Evolutionary conservation across 345 rosid species (phyloP), one percentile per base, ranked within the genome.

Genomic region (Citrus cavaleriei): DNA sequence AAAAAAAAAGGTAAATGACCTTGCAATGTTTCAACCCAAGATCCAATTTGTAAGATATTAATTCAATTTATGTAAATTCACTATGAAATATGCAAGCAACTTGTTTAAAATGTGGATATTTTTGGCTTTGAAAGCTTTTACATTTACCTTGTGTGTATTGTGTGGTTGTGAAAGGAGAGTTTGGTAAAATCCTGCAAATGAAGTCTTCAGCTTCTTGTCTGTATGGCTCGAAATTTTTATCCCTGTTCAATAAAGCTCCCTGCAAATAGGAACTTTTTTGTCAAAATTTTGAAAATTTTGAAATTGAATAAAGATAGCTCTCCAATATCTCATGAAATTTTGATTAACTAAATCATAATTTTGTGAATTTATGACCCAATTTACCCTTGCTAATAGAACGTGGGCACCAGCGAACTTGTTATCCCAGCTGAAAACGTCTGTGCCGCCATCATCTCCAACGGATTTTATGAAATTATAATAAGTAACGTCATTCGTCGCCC

Each of bases 401-500:
- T 90, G 86, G 75, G 93, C 97, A 22, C 98, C 98, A 8, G 97
- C 97, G 75, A 87, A 88, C 75, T 95, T 93, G 76, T 95, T 91
- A 87, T 95, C 98, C 98, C 98, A 95, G 84, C 98, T 93, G 83
- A 95, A 95, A 28, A 91, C 70, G 77, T 95, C 97, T 2, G 97
- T 91, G 30, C 89, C 89, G 34, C 94, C 97, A 82, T 90, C 91
- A 67, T 88, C 92, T 70, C 97, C 97, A 37, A 92, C 34, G 1
- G 97, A 87, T 75, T 90, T 90, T 40, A 95, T 58, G 49, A 91
- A 78, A 34, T 92, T 90, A 81, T 79, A 92, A 77, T 95, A 93
- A 49, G 81, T 88, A 4, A 77, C 83, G 61, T 92, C 80, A 71
- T 91, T 93, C 9, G 98, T 92, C 73, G 98, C 98, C 81, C 87